A percentile compares a stretch with the other conserved stretches of the same genome.
These are phyloP conservation scores for Boletus reticuloceps DNA, from an alignment of 768 basidiomycete genomes.

Conservation along the genomic window DNA sequence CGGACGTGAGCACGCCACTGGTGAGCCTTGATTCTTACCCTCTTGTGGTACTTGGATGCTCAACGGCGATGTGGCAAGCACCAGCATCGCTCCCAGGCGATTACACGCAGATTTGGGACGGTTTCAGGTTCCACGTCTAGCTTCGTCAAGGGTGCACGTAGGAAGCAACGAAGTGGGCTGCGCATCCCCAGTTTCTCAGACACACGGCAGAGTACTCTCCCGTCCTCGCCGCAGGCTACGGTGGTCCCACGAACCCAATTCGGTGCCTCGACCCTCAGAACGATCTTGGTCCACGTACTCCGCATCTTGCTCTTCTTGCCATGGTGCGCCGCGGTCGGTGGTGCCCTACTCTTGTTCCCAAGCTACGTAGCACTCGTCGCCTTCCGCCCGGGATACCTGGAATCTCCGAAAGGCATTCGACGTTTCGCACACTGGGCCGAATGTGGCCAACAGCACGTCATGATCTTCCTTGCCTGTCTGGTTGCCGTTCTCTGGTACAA, in stretches of 20 bases:
- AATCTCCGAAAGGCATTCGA: conserved; percentile 29
- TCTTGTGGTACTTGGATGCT: background rate
- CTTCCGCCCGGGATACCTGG: conserved; percentile 30
- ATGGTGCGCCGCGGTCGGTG: conserved; percentile 37
- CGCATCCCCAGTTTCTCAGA: conserved; percentile 16
- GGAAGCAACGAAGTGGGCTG: conserved; percentile 8
- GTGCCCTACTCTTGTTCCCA: conserved; percentile 31
- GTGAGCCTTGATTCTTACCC: conserved; percentile 10
- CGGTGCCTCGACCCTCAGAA: background rate
- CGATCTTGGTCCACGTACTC: conserved; percentile 1
- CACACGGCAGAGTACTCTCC: background rate
- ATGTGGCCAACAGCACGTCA: conserved; percentile 32
- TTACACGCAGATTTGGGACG: conserved; percentile 24
- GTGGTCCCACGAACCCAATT: background rate
- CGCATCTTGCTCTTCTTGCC: conserved; percentile 31
- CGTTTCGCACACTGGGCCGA: conserved; percentile 39
- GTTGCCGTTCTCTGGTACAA: conserved; percentile 19
- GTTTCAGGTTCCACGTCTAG: conserved; percentile 20
- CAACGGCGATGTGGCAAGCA: background rate
- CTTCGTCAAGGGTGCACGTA: conserved; percentile 1
- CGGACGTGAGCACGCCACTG: conserved; percentile 12
- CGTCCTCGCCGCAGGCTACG: background rate
- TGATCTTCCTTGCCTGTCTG: conserved; percentile 31
- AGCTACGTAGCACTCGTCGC: conserved; percentile 24
- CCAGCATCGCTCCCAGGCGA: background rate